Evolutionary conservation across 176 grass and related monocot genomes (phyloP).

Genomic region (Aegilops sharonensis): DNA sequence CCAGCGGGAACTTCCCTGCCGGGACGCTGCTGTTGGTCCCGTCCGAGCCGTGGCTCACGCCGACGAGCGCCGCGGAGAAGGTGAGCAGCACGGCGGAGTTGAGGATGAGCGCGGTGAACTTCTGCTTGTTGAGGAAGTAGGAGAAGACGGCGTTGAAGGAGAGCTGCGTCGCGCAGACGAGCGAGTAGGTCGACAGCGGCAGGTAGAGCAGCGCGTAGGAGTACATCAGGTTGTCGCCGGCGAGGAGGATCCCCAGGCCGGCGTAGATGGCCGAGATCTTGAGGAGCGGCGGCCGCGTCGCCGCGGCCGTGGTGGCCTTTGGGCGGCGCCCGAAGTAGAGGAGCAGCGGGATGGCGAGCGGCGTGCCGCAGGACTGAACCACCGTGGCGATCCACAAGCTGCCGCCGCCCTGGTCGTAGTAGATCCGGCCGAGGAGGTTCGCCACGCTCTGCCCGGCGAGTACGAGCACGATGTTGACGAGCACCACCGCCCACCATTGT

Average conservation of each 20-base stretch:
- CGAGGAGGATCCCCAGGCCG: constrained; percentile 48
- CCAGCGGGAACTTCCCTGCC: constrained; percentile 37
- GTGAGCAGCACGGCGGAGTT: constrained; percentile 75
- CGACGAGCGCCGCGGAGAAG: constrained; percentile 60
- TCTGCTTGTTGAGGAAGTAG: constrained; percentile 68
- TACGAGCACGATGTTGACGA: constrained; percentile 41
- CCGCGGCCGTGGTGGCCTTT: not conserved
- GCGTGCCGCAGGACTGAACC: constrained; percentile 54
- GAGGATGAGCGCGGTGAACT: constrained; percentile 49
- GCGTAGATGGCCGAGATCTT: constrained; percentile 46
- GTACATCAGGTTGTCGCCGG: constrained; percentile 66
- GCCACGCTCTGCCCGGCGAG: constrained; percentile 43
- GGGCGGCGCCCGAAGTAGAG: constrained; percentile 30
- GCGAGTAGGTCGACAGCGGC: constrained; percentile 56
- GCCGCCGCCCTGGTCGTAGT: constrained; percentile 54
- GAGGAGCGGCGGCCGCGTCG: constrained; percentile 13
- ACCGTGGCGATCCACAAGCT: constrained; percentile 49
- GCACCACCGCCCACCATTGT: constrained; percentile 35
- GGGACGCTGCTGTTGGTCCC: constrained; percentile 21
- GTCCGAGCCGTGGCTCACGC: constrained; percentile 25
- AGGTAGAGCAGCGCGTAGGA: constrained; percentile 73
- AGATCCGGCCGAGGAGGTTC: constrained; percentile 44
- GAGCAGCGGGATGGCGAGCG: constrained; percentile 35
- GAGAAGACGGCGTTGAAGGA: constrained; percentile 74
- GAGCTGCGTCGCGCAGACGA: constrained; percentile 55